These are phyloP conservation scores for Mycena haematopus DNA, from an alignment of 768 basidiomycete genomes.

Conservation along the genomic window DNA sequence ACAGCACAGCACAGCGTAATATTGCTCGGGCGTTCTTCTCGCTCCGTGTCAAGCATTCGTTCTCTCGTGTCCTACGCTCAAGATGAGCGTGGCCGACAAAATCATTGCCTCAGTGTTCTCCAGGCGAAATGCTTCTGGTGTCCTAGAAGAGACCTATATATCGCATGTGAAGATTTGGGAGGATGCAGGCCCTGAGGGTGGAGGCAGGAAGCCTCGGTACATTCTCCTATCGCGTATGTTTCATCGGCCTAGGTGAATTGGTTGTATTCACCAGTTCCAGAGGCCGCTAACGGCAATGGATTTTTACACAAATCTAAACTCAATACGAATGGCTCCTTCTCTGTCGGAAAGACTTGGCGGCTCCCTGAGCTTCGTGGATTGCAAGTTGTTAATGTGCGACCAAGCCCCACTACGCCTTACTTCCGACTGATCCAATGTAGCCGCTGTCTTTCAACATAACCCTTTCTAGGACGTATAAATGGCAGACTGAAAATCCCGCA, in stretches of 20 bases:
- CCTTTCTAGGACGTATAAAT: slow-evolving; percentile 87
- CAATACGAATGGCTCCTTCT: slow-evolving; percentile 93
- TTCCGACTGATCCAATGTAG: slow-evolving; percentile 41
- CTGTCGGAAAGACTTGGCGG: slow-evolving; percentile 96
- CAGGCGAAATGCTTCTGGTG: slow-evolving; percentile 66
- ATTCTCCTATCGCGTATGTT: slow-evolving; percentile 89
- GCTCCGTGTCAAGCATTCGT: background rate
- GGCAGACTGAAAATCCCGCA: slow-evolving; percentile 78
- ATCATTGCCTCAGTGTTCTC: slow-evolving; percentile 36
- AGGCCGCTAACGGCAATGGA: slow-evolving; percentile 64
- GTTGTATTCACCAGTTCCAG: slow-evolving; percentile 41
- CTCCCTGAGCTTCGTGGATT: slow-evolving; percentile 81
- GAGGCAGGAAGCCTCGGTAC: slow-evolving; percentile 85
- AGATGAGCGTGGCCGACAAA: background rate
- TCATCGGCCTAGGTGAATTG: background rate
- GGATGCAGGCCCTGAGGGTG: slow-evolving; percentile 72
- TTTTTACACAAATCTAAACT: slow-evolving; percentile 96
- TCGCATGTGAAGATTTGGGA: slow-evolving; percentile 95
- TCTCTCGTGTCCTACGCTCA: too few species aligned
- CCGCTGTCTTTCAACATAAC: slow-evolving; percentile 78
- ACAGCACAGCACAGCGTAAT: background rate
- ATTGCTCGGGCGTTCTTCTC: background rate
- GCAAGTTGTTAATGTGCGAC: slow-evolving; percentile 75
- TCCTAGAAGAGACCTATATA: slow-evolving; percentile 80
- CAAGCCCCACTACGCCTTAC: slow-evolving; percentile 20